Conservation (phyloP, 2,329 filamentous ascomycete species). For the Beauveria asiatica region DNA sequence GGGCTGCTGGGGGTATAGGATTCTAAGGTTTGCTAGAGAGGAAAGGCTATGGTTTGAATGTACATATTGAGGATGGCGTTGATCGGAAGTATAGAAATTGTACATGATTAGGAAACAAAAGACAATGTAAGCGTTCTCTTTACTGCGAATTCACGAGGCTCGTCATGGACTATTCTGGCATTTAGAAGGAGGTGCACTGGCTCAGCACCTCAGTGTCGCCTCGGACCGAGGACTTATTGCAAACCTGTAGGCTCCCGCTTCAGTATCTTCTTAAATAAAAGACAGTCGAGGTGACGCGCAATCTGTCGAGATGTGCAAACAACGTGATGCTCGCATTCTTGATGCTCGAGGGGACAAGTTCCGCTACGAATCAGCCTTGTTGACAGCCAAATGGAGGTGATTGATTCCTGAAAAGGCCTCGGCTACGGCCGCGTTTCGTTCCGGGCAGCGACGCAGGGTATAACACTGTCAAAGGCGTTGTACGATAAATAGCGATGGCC, state of each 20-base stretch:
- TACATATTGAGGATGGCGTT: constrained; percentile 3
- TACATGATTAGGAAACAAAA: neutral
- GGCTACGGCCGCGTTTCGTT: neutral
- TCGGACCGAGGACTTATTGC: too few relatives aligned
- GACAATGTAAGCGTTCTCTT: neutral
- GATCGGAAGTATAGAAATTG: neutral
- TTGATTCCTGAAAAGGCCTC: neutral
- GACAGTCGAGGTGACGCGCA: neutral
- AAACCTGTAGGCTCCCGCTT: too few relatives aligned
- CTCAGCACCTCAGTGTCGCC: too few relatives aligned
- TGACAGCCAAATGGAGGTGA: neutral
- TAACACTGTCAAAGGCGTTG: neutral
- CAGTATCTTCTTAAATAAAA: neutral
- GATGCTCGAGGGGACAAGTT: neutral
- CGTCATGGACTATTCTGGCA: neutral
- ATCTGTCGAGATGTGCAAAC: neutral
- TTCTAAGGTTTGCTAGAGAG: constrained; percentile 15
- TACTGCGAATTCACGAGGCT: neutral
- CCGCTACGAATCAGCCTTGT: neutral
- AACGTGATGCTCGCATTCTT: neutral
- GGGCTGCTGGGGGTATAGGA: constrained; percentile 29
- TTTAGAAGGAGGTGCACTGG: too few relatives aligned
- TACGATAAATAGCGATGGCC: neutral
- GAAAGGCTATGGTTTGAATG: neutral
- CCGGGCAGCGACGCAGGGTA: neutral